phyloP scores from a whole-genome alignment of 2,329 filamentous ascomycete species.

The Colletotrichum karsti region DNA sequence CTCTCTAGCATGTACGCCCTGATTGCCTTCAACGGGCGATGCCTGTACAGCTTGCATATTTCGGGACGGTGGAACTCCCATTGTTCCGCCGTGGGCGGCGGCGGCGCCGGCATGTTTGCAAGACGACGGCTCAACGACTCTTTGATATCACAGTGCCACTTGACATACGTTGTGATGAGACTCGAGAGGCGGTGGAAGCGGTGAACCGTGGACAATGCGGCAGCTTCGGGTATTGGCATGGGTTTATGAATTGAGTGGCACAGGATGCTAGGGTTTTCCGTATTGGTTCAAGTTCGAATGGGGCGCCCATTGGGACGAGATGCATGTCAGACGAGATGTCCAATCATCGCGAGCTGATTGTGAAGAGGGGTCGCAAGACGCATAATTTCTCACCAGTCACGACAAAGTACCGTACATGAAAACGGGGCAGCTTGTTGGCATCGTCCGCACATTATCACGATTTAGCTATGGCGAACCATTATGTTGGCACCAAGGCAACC shows the following conservation, averaged over 20 bases:
- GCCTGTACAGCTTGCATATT: conserved; percentile 14
- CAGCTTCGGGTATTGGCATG: background rate
- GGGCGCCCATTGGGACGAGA: background rate
- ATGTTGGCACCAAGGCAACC: background rate
- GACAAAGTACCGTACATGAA: background rate
- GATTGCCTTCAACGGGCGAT: conserved; percentile 3
- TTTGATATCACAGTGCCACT: background rate
- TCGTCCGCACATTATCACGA: background rate
- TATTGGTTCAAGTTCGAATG: background rate
- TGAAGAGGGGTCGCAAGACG: background rate
- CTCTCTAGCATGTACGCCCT: background rate
- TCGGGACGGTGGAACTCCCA: conserved; percentile 14
- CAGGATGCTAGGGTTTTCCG: background rate
- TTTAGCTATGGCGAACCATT: background rate
- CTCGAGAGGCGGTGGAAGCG: background rate
- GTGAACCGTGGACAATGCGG: background rate
- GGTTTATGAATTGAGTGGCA: background rate
- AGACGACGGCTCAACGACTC: no score
- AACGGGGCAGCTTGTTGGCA: background rate
- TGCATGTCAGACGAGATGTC: background rate
- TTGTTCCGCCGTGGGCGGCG: conserved; percentile 17
- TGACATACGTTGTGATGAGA: background rate
- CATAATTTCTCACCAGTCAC: background rate
- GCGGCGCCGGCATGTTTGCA: background rate
- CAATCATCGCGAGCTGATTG: background rate